Evolutionary conservation across 495 filamentous ascomycete genomes (phyloP), one percentile per base, ranked within the genome.

Genomic region (Talaromyces thailandensis): DNA sequence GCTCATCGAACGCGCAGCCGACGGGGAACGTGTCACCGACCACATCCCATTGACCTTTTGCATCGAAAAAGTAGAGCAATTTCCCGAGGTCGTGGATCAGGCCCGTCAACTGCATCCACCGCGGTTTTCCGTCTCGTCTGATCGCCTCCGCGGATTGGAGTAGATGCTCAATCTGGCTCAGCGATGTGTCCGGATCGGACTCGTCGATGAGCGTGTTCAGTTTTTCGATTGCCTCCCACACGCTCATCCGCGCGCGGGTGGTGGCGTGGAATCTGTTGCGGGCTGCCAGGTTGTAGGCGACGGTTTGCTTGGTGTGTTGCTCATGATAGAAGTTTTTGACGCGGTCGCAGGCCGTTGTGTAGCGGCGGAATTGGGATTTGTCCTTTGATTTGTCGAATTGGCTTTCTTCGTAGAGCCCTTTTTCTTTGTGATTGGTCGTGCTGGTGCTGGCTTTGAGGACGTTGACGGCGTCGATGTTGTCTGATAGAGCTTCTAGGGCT

Each of bases 31-130:
- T 93, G 67, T 96, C 92, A 16, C 92, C 92, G 11, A 96, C 91
- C 14, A 95, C 90, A 68, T 94, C 92, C 92, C 92, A 95, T 71
- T 96, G 92, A 53, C 92, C 91, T 62, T 87, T 74, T 9, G 87
- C 89, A 57, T 84, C 87, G 72, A 86, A 90, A 76, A 94, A 92
- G 80, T 85, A 93, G 32, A 95, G 83, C 16, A 95, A 81, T 75
- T 95, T 96, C 65, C 92, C 92, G 14, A 95, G 80, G 65, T 95
- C 92, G 72, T 96, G 92, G 65, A 96, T 88, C n/a, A 95, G 81
- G 1, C 92, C 91, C 0, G 86, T 89, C 23, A 95, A 75, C 72
- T 95, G 92, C 89, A 95, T 93, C 92, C 92, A 96, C 35, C 89
- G 81, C 6, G 92, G 92, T 77, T 95, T 94, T 65, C 91, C 90